Percentiles rank a stretch among this genome's conserved stretches.
phyloP scores from a whole-genome alignment of 148 eudicot species.

The Diospyros lotus region DNA sequence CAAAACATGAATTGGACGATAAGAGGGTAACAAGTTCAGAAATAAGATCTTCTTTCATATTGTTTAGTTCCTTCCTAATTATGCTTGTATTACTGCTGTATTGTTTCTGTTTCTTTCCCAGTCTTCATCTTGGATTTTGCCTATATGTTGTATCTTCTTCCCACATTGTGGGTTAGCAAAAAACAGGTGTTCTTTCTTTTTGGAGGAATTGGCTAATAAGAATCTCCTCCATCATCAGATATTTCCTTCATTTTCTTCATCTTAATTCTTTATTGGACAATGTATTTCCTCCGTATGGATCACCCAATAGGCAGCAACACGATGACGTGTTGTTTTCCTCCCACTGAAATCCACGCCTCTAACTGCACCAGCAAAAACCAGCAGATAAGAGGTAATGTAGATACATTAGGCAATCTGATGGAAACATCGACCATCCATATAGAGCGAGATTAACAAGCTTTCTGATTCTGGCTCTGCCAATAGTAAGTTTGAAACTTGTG shows the following conservation, averaged over 20 bases:
- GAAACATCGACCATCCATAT: background rate
- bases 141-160: no score
- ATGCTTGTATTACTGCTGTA: no score
- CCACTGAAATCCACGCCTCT: slow-evolving; percentile 44
- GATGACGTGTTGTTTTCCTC: slow-evolving; percentile 31
- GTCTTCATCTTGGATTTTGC: no score
- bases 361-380: slow-evolving; percentile 27
- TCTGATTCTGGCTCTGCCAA: slow-evolving; percentile 31
- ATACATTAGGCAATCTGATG: background rate
- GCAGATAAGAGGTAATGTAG: background rate
- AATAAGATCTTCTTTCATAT: no score
- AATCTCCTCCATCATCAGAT: no score
- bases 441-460: slow-evolving; percentile 41
- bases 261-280: slow-evolving; percentile 7
- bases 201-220: no score
- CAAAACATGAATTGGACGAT: no score
- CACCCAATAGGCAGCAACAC: slow-evolving; percentile 41
- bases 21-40: no score
- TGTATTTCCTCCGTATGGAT: slow-evolving; percentile 19
- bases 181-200: no score
- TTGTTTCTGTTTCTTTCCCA: no score
- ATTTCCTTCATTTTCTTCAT: slow-evolving; percentile 9
- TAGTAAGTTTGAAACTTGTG: slow-evolving; percentile 39
- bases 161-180: no score
- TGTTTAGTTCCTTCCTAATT: no score